Evolutionary conservation across 2,329 filamentous ascomycete genomes (phyloP).

Genomic region (Claviceps lovelessii): DNA sequence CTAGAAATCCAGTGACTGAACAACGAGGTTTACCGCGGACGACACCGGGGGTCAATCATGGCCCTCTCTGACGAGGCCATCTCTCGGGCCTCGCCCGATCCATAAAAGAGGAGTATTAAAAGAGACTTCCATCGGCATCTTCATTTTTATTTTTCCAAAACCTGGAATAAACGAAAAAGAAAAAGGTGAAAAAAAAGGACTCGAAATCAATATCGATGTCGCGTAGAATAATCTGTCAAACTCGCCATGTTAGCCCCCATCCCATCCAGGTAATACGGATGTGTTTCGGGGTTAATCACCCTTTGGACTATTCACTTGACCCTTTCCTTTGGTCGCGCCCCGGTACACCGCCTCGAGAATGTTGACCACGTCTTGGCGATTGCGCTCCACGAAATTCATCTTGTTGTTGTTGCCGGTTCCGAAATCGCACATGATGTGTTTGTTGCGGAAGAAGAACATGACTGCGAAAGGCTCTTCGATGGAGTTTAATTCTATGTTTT

Average conservation of each 20-base stretch:
- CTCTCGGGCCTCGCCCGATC: background rate
- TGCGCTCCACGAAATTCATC: constrained; percentile 82
- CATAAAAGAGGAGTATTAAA: background rate
- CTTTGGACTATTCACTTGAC: constrained; percentile 93
- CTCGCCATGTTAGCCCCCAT: background rate
- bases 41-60: background rate
- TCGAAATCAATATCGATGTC: constrained; percentile 21
- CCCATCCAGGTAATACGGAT: background rate
- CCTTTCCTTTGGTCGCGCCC: constrained; percentile 94
- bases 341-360: constrained; percentile 97
- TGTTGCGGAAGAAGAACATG: constrained; percentile 96
- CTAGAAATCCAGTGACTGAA: no score
- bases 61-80: background rate
- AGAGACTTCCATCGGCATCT: background rate
- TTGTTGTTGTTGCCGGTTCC: constrained; percentile 99
- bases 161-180: background rate
- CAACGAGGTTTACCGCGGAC: background rate
- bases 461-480: constrained; percentile 65
- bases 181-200: background rate
- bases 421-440: constrained; percentile 98
- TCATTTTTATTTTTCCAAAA: background rate
- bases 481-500: constrained; percentile 4
- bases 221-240: constrained; percentile 21
- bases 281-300: constrained; percentile 20
- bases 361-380: constrained; percentile 97